These are phyloP conservation scores for Coemansia sp. DNA, from an alignment of 192 early-diverging fungal genomes.

Conservation along the genomic window DNA sequence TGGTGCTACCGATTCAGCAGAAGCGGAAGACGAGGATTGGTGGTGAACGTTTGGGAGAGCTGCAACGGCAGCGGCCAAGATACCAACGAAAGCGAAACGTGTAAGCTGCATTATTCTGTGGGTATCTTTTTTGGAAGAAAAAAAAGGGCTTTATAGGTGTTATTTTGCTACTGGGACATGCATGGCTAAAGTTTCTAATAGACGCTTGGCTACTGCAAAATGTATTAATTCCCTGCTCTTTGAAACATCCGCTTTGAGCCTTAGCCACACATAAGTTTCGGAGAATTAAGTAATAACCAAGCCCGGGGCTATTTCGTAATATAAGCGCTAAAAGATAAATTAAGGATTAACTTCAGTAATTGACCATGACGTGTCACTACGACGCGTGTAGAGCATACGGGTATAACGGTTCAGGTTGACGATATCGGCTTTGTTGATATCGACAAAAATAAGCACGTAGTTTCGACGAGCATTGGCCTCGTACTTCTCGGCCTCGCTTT, in stretches of 20 bases:
- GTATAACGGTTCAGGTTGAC: slow-evolving; percentile 34
- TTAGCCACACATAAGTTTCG: no score
- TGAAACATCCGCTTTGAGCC: no score
- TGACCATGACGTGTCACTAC: slow-evolving; percentile 44
- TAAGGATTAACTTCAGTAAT: slow-evolving; percentile 37
- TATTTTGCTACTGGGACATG: no score
- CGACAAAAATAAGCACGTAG: slow-evolving; percentile 48
- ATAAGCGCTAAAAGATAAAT: background rate
- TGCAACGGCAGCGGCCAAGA: background rate
- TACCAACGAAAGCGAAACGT: background rate
- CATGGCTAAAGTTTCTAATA: no score
- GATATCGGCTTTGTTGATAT: slow-evolving; percentile 43
- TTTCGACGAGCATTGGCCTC: slow-evolving; percentile 45
- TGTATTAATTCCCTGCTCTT: no score
- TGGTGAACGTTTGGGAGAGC: background rate
- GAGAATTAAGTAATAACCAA: no score
- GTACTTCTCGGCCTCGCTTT: slow-evolving; percentile 21
- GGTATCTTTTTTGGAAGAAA: no score
- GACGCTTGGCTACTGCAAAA: no score
- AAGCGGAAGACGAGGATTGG: background rate
- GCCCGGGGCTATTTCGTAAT: no score
- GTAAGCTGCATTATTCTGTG: background rate
- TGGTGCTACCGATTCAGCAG: background rate
- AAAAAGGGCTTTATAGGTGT: no score
- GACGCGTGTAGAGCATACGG: slow-evolving; percentile 38